phyloP scores from a whole-genome alignment of 257 asterid genomes.

The Primulina eburnea region DNA sequence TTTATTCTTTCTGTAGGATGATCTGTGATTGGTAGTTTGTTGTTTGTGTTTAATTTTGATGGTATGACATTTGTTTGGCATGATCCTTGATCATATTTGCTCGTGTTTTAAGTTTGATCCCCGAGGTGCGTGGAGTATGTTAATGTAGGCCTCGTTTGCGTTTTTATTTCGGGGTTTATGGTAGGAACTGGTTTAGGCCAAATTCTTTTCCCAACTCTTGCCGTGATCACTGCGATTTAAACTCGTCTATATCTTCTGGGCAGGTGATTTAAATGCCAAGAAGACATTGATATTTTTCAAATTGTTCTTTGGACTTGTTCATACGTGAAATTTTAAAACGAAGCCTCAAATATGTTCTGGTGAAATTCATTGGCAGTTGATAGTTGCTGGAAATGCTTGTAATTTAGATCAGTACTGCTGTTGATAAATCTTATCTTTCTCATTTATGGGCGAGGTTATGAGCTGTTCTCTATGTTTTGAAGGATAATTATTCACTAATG shows the following conservation, averaged over 20 bases:
- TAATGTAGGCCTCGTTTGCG: slow-evolving; percentile 2
- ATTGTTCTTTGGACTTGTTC: not conserved
- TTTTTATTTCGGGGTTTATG: slow-evolving; percentile 11
- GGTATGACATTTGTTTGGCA: not conserved
- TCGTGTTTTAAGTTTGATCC: slow-evolving; percentile 21
- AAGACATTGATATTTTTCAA: not conserved
- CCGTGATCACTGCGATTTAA: slow-evolving; percentile 1
- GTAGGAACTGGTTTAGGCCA: not conserved
- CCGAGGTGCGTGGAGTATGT: slow-evolving; percentile 6
- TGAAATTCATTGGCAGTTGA: not conserved
- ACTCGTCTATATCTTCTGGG: not conserved
- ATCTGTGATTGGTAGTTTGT: slow-evolving; percentile 11
- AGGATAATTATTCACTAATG: not conserved
- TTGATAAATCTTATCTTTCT: not conserved
- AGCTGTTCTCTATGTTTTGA: not conserved
- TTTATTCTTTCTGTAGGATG: slow-evolving; percentile 2
- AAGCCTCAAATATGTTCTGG: not conserved
- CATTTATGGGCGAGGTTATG: not conserved
- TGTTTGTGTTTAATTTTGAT: slow-evolving; percentile 8
- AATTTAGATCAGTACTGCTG: not conserved
- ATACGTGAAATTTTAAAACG: not conserved
- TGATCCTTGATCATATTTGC: slow-evolving; percentile 9
- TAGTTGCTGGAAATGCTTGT: not conserved
- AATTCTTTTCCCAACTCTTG: slow-evolving; percentile 5
- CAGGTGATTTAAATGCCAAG: not conserved